Conservation (phyloP, 108 stramenopile genomes). For the Cyclotella atomus region DNA sequence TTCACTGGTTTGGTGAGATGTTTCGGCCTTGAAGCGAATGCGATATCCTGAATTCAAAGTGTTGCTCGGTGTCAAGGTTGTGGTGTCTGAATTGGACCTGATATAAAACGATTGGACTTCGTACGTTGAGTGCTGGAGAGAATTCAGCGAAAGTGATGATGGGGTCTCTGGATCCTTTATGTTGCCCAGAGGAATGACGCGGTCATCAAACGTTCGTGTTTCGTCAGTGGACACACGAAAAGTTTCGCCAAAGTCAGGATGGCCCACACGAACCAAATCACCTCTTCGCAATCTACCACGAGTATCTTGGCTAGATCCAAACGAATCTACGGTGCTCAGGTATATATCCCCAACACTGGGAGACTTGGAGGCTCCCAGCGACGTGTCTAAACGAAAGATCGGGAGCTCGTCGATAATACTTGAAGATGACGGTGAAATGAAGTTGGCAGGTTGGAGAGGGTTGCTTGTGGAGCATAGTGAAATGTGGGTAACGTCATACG, state of each 20-base stretch:
- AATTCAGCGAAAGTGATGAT: conserved; percentile 51
- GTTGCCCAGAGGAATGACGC: conserved; percentile 47
- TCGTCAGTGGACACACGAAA: conserved; percentile 69
- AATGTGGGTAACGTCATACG: conserved; percentile 46
- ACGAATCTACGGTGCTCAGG: conserved; percentile 53
- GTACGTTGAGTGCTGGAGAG: conserved; percentile 64
- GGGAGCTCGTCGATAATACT: conserved; percentile 46
- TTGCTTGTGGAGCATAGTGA: conserved; percentile 57
- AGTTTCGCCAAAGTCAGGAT: conserved; percentile 65
- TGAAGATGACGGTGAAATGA: conserved; percentile 27
- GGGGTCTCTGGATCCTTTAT: conserved; percentile 43
- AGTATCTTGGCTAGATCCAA: conserved; percentile 39
- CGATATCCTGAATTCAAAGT: conserved; percentile 50
- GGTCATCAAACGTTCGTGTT: conserved; percentile 35
- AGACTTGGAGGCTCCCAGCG: conserved; percentile 56
- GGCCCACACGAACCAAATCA: conserved; percentile 72
- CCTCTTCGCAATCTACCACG: conserved; percentile 56
- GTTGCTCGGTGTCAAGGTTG: conserved; percentile 47
- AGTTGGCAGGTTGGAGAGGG: conserved; percentile 36
- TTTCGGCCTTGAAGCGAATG: conserved; percentile 52
- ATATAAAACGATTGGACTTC: conserved; percentile 72
- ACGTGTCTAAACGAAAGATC: conserved; percentile 71
- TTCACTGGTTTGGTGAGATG: conserved; percentile 36
- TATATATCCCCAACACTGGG: conserved; percentile 61
- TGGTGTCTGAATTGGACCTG: conserved; percentile 20